Evolutionary conservation across 1,284 basidiomycete species (phyloP).

Genomic region (Mycena sp.): DNA sequence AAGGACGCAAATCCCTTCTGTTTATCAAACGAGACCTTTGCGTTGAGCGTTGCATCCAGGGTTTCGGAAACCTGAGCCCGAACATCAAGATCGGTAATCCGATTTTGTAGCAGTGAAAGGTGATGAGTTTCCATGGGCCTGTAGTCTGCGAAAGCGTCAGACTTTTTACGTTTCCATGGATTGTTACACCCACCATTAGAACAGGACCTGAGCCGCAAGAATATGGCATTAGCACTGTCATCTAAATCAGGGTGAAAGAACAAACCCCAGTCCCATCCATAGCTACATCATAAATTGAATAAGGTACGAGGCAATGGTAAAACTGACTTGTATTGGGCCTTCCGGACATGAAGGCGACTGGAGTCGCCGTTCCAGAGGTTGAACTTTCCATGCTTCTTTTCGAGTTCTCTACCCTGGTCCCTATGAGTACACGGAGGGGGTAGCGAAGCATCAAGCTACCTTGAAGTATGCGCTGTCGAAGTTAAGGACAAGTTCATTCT

Average conservation of each 20-base stretch:
- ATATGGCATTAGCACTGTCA: constrained; percentile 13
- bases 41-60: constrained; percentile 59
- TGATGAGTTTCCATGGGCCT: constrained; percentile 84
- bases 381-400: constrained; percentile 67
- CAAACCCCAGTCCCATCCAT: constrained; percentile 88
- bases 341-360: constrained; percentile 86
- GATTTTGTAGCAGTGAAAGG: constrained; percentile 71
- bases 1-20: constrained; percentile 53
- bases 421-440: neutral
- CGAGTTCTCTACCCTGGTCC: constrained; percentile 68
- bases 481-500: constrained; percentile 74
- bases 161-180: neutral
- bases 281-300: constrained; percentile 53
- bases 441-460: constrained; percentile 44
- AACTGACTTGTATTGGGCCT: constrained; percentile 86
- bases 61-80: constrained; percentile 61
- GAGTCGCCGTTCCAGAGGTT: constrained; percentile 89
- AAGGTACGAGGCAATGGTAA: neutral
- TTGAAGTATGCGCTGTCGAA: constrained; percentile 83
- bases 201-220: constrained; percentile 61
- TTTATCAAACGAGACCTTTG: constrained; percentile 53
- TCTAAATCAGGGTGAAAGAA: constrained; percentile 4
- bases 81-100: constrained; percentile 73
- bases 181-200: constrained; percentile 54
- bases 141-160: constrained; percentile 7